Base-by-base conservation (phyloP, 441 rosid species). In the Brassica hybrid region DNA sequence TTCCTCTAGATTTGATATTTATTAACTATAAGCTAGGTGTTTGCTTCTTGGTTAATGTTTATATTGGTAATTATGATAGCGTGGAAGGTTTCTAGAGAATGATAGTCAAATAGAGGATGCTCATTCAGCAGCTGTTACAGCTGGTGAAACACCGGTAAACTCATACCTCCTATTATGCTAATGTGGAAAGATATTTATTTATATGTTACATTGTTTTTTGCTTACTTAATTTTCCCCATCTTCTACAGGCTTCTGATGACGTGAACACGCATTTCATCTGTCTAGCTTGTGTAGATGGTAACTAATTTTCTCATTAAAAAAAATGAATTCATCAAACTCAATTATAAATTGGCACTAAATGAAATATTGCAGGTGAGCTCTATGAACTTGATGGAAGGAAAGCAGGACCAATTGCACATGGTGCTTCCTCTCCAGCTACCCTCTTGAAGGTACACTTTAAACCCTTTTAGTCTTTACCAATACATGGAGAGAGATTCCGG, bases 371-470 rank as follows among this genome's bases (percentile, higher is more conserved):
- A 94, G 97, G 92, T 17, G 78, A 88, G 77, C 97, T 94, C 70
- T 90, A 86, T 86, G 97, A 94, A 80, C 97, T 91, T 75, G 96
- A 94, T 80, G 97, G 99, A 82, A 91, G 96, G 71, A 95, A 90
- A 75, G 86, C 92, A 0, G 88, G 88, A 73, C 94, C 99, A 3
- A 81, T 94, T 61, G 84, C 89, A 17, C 96, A 89, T 43, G 92
- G 94, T 74, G 73, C 88, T 67, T 89, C 97, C 32, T 86, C 94
- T 38, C 90, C 88, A 30, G 82, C 85, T 82, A 88, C 82, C 82
- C 80, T 94, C 67, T 72, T 94, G 80, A 79, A 90, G 94, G 99
- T 94, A 83, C 2, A 2, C 62, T 25, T 2, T 45, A 59, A 59
- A 59, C 58, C 17, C n/a, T 41, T 60, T 21, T 5, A 36, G 7